Percentiles rank a stretch among this genome's conserved stretches.
Conservation (phyloP, 2,329 filamentous ascomycete species). For the Pestalotiopsis fici region DNA sequence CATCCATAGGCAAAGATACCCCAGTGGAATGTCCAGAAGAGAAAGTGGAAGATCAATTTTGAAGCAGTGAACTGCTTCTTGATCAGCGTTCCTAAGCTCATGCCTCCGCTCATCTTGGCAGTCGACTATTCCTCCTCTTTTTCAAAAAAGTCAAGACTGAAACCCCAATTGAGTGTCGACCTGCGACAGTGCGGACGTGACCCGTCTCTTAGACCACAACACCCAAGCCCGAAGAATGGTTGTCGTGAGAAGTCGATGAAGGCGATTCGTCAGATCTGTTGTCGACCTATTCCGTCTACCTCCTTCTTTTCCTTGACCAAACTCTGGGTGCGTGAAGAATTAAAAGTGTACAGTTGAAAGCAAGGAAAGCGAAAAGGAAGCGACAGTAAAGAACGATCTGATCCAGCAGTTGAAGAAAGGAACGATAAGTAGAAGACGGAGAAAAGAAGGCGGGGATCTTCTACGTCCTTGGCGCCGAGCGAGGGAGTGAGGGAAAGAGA, state of each 20-base stretch:
- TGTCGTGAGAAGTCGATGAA: conserved; percentile 17
- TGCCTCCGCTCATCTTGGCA: conserved; percentile 42
- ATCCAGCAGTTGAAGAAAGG: conserved; percentile 58
- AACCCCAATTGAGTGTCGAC: conserved; percentile 50
- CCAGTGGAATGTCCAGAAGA: conserved; percentile 81
- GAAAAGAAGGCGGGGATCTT: conserved; percentile 37
- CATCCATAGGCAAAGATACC: conserved; percentile 83
- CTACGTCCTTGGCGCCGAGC: conserved; percentile 45
- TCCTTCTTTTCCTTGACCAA: conserved; percentile 15
- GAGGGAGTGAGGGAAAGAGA: conserved; percentile 30
- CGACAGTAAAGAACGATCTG: conserved; percentile 53
- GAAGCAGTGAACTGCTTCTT: conserved; percentile 67
- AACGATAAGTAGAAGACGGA: conserved; percentile 40
- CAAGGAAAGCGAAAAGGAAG: conserved; percentile 22
- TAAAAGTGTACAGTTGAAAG: conserved; percentile 25
- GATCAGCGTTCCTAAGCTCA: conserved; percentile 40
- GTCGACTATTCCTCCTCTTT: conserved; percentile 31
- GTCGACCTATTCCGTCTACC: not conserved
- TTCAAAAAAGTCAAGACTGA: conserved; percentile 21
- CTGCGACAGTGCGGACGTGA: conserved; percentile 48
- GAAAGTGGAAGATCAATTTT: conserved; percentile 77
- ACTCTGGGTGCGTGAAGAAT: conserved; percentile 24
- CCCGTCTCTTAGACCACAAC: conserved; percentile 20
- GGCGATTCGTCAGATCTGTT: conserved; percentile 11
- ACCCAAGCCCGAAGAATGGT: conserved; percentile 14